Percentiles rank a stretch among this genome's conserved stretches.
Evolutionary conservation across 2,329 filamentous ascomycete genomes (phyloP).

Genomic region (Verticillium longisporum): DNA sequence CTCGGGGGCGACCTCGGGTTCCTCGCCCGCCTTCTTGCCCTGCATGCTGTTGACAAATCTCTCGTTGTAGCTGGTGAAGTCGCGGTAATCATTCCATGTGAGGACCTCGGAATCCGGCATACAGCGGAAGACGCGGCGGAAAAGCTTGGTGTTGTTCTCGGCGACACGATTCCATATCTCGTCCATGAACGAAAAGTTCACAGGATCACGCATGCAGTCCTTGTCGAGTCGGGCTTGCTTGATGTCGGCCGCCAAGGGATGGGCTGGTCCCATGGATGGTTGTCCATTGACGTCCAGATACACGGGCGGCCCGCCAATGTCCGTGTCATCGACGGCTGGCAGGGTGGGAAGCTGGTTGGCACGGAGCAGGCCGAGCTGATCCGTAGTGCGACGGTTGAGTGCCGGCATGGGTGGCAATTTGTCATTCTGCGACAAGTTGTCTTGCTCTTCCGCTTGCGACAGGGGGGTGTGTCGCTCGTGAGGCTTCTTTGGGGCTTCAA

Average conservation of each 20-base stretch:
- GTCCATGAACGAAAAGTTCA: constrained; percentile 75
- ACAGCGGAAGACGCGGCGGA: constrained; percentile 87
- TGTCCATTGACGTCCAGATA: constrained; percentile 47
- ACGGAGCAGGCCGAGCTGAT: constrained; percentile 61
- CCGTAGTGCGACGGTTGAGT: constrained; percentile 53
- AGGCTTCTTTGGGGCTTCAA: constrained; percentile 42
- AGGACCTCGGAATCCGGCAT: constrained; percentile 94
- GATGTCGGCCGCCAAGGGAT: constrained; percentile 60
- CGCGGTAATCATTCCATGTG: constrained; percentile 89
- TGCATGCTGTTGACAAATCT: constrained; percentile 66
- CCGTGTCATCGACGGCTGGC: constrained; percentile 67
- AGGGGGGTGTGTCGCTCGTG: constrained; percentile 22
- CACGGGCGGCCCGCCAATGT: constrained; percentile 70
- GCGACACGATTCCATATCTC: constrained; percentile 84
- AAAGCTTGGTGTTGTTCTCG: constrained; percentile 92
- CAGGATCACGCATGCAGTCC: constrained; percentile 90
- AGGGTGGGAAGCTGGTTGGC: constrained; percentile 65
- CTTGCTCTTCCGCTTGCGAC: constrained; percentile 11
- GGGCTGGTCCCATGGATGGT: constrained; percentile 33
- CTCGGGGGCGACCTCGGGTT: constrained; percentile 34
- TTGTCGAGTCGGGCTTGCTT: constrained; percentile 68
- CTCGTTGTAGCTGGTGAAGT: constrained; percentile 70
- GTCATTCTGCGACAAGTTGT: constrained; percentile 29
- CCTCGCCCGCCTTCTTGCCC: constrained; percentile 41
- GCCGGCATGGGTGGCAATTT: constrained; percentile 52